Base-by-base conservation (phyloP, 2,329 filamentous ascomycete genomes). In the Neofusicoccum parvum region DNA sequence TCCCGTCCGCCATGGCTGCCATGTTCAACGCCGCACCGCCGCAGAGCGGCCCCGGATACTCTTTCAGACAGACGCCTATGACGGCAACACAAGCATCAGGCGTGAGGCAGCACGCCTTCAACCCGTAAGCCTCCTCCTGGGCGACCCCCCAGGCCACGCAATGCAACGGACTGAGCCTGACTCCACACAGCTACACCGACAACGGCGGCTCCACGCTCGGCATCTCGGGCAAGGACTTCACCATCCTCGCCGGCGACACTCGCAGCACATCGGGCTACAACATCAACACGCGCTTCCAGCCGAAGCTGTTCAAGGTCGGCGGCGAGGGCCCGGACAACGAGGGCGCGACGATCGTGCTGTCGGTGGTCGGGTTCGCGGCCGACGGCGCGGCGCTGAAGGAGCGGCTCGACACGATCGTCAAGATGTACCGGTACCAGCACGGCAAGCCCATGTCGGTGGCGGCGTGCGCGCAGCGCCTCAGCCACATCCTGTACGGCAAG, bases 351-450 rank as follows among this genome's bases (percentile, higher is more conserved):
- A 91, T 99, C 73, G 87, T 98, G 15, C 86, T 99, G 56, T 96
- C 94, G 1, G 94, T 99, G 0, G 94, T 97, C 49, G 95, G 95
- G 53, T 99, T 97, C 77, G 92, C 94, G 14, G 95, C 95, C 69
- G 95, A 99, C 78, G 95, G 95, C 67, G 89, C 94, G 74, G 94
- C 95, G 41, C 85, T 99, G 72, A 94, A 95, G 80, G 94, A 98
- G 82, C 91, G 92, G 69, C 87, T 98, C 69, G 94, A 98, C 78
- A 90, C 92, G 69, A 88, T 97, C 75, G 95, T 96, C 85, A 98
- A 97, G 85, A 96, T 98, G 90, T 98, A 98, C 87, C 92, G 91
- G 74, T 97, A 97, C 84, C 93, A 96, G 78, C 94, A 98, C 80
- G 92, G 92, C 80, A 99, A 98, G 85, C 88, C 92, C 70, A 99